Percentiles rank a stretch among this genome's conserved stretches.
These are phyloP conservation scores for Dicorynia guianensis DNA, from an alignment of 306 rosid species.

Conservation along the genomic window DNA sequence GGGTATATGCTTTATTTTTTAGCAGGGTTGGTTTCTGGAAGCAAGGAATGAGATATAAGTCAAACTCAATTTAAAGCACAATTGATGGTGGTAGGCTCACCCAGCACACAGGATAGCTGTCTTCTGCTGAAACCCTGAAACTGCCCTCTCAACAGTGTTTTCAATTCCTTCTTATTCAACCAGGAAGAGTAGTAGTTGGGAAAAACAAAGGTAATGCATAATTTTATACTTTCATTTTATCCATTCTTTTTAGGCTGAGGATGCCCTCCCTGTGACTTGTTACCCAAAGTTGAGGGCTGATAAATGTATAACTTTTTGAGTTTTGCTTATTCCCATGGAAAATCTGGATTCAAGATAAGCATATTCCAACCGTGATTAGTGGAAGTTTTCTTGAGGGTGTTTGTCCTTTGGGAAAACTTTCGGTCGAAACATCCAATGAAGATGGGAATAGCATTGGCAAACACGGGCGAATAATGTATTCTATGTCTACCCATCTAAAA, in stretches of 20 bases:
- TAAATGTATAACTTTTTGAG: not conserved
- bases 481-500: not conserved
- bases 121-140: conserved; percentile 16
- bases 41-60: not conserved
- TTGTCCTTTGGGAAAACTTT: conserved; percentile 33
- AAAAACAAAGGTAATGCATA: too few species aligned
- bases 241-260: conserved; percentile 9
- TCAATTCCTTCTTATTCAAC: conserved; percentile 40
- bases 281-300: conserved; percentile 9
- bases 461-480: not conserved
- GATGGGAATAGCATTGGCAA: not conserved
- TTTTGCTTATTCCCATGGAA: conserved; percentile 33
- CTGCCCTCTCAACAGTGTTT: not conserved
- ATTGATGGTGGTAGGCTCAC: not conserved
- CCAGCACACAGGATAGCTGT: not conserved
- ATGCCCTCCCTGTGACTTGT: conserved; percentile 36
- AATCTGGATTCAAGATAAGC: conserved; percentile 43
- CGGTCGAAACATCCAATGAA: conserved; percentile 17
- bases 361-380: conserved; percentile 61
- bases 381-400: conserved; percentile 31
- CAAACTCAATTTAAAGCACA: not conserved
- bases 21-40: not conserved
- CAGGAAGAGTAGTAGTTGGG: too few species aligned
- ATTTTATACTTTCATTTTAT: too few species aligned
- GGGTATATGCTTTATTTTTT: too few species aligned